Evolutionary conservation across 2,329 filamentous ascomycete genomes (phyloP).

Genomic region (Tolypocladium sp.): DNA sequence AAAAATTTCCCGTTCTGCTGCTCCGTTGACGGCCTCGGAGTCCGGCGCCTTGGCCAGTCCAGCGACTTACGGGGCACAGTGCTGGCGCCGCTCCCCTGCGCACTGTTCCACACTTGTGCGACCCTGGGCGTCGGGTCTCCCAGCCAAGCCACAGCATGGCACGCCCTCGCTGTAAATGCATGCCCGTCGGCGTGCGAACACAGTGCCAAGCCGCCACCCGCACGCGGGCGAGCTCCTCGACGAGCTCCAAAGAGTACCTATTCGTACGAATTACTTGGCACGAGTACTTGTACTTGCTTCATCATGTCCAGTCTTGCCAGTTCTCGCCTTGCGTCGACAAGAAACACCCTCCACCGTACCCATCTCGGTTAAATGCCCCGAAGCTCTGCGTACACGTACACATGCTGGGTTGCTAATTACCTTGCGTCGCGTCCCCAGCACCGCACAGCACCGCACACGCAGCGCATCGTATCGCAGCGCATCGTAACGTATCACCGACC

Average conservation of each 20-base stretch:
- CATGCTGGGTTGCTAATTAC: no score
- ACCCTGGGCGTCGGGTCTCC: no score
- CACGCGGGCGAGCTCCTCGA: neutral
- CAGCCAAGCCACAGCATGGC: no score
- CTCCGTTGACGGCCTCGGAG: constrained; percentile 29
- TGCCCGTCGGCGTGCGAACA: neutral
- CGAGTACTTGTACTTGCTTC: no score
- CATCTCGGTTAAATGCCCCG: no score
- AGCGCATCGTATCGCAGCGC: neutral
- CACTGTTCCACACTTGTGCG: neutral
- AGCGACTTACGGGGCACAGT: neutral
- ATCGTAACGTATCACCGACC: constrained; percentile 1
- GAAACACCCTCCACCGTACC: no score
- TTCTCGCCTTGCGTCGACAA: no score
- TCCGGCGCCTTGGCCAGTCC: constrained; percentile 10
- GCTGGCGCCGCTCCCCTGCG: neutral
- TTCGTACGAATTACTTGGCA: no score
- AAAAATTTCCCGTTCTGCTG: constrained; percentile 21
- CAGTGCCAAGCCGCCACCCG: neutral
- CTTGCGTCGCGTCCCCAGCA: neutral
- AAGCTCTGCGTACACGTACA: no score
- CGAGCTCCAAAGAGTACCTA: no score
- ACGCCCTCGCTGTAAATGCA: no score
- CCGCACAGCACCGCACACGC: neutral
- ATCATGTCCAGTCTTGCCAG: no score